Conservation (phyloP, 768 basidiomycete genomes). For the Chlorophyllum brunneum region DNA sequence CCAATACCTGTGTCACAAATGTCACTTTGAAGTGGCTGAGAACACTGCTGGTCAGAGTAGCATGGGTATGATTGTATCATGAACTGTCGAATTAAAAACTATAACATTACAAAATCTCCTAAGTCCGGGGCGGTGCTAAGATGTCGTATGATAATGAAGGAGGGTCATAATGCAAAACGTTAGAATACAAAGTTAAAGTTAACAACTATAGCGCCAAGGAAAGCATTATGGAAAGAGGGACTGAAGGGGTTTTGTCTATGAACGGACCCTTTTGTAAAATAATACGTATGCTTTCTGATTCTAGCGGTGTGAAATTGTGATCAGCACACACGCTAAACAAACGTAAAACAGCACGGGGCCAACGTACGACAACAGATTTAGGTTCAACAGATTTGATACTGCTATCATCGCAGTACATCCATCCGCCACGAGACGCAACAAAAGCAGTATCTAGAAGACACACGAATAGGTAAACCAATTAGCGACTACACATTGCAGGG, state of each 20-base stretch:
- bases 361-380: constrained; percentile 78
- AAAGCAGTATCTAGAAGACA: constrained; percentile 78
- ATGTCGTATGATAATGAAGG: neutral
- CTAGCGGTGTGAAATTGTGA: constrained; percentile 20
- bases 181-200: neutral
- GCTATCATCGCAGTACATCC: constrained; percentile 95
- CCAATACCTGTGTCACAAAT: constrained; percentile 43
- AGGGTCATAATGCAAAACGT: neutral
- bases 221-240: neutral
- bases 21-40: constrained; percentile 37
- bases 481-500: neutral
- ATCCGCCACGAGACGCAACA: constrained; percentile 80
- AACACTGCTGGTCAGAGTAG: constrained; percentile 22
- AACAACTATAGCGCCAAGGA: no score
- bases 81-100: constrained; percentile 21
- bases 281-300: constrained; percentile 72
- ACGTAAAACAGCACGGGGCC: constrained; percentile 1
- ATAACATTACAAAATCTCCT: constrained; percentile 11
- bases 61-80: constrained; percentile 34
- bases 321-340: constrained; percentile 7
- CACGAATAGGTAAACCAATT: constrained; percentile 7
- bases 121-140: neutral
- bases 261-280: constrained; percentile 69
- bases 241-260: constrained; percentile 31
- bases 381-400: constrained; percentile 70